phyloP scores from a whole-genome alignment of 2,329 filamentous ascomycete species.

The Fusarium verticillioides region DNA sequence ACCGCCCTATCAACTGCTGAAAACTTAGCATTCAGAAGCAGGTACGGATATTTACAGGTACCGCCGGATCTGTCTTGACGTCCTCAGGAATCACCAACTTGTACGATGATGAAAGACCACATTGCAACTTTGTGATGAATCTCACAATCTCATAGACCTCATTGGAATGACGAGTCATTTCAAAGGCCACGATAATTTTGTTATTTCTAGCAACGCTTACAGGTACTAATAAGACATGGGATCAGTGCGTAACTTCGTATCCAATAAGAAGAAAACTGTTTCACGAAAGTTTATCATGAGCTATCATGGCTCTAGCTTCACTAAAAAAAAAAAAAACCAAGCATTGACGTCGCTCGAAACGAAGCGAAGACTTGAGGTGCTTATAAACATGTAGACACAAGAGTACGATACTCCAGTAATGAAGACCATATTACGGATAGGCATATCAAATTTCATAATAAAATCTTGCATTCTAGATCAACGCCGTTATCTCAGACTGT shows the following conservation, averaged over 20 bases:
- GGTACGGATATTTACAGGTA: slow-evolving; percentile 35
- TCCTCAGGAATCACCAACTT: not conserved
- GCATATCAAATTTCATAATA: not conserved
- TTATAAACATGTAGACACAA: not conserved
- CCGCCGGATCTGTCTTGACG: slow-evolving; percentile 8
- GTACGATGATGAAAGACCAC: not conserved
- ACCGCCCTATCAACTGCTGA: slow-evolving; percentile 24
- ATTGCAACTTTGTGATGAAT: not conserved
- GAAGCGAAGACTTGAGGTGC: not conserved
- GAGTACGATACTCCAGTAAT: not conserved
- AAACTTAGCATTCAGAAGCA: not conserved
- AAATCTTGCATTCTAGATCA: not conserved
- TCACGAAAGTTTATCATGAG: not conserved
- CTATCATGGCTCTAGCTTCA: not conserved
- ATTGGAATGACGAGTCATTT: not conserved
- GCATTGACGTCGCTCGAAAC: not conserved
- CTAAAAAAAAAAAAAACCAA: not conserved
- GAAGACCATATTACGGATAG: not conserved
- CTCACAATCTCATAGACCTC: not conserved
- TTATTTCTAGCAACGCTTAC: not conserved
- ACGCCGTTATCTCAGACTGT: not conserved
- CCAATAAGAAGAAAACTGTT: not conserved
- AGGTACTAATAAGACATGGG: slow-evolving; percentile 5
- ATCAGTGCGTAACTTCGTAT: slow-evolving; percentile 1
- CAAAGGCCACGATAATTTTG: not conserved